Conservation (phyloP, 2,329 filamentous ascomycete genomes). For the Pseudogymnoascus sp. region DNA sequence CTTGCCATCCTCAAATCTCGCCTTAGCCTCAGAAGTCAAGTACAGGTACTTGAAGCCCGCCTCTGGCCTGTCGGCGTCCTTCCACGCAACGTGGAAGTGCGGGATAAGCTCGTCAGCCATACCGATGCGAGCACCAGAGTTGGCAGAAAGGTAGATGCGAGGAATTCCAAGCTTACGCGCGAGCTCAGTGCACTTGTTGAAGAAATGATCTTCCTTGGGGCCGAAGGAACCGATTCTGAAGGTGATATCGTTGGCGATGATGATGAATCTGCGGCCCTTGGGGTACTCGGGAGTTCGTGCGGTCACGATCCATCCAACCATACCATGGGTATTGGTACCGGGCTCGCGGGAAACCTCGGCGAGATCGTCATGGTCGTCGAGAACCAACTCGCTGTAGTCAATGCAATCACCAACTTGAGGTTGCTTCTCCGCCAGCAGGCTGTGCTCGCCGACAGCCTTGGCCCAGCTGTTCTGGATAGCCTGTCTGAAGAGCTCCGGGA, state of each 20-base stretch:
- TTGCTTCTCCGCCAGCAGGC: slow-evolving; percentile 69
- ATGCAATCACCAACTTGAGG: slow-evolving; percentile 85
- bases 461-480: slow-evolving; percentile 93
- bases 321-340: slow-evolving; percentile 91
- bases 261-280: slow-evolving; percentile 81
- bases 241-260: slow-evolving; percentile 98
- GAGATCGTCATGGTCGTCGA: slow-evolving; percentile 88
- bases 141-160: slow-evolving; percentile 94
- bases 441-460: slow-evolving; percentile 65
- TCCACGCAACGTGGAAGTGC: slow-evolving; percentile 96
- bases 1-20: slow-evolving; percentile 73
- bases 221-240: slow-evolving; percentile 98
- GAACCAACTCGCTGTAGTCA: slow-evolving; percentile 85
- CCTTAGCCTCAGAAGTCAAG: slow-evolving; percentile 77
- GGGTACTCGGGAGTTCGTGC: slow-evolving; percentile 95
- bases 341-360: slow-evolving; percentile 91
- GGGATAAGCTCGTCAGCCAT: slow-evolving; percentile 95
- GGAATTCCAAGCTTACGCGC: slow-evolving; percentile 91
- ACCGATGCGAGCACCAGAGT: slow-evolving; percentile 95
- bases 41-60: slow-evolving; percentile 96
- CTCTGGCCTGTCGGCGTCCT: slow-evolving; percentile 71
- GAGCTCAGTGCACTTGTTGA: slow-evolving; percentile 97
- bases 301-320: slow-evolving; percentile 97
- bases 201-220: slow-evolving; percentile 93
- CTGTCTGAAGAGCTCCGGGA: slow-evolving; percentile 98